A percentile compares a stretch with the other conserved stretches of the same genome.
Evolutionary conservation across 108 stramenopile genomes (phyloP).

Genomic region (Phaeodactylum tricornutum): DNA sequence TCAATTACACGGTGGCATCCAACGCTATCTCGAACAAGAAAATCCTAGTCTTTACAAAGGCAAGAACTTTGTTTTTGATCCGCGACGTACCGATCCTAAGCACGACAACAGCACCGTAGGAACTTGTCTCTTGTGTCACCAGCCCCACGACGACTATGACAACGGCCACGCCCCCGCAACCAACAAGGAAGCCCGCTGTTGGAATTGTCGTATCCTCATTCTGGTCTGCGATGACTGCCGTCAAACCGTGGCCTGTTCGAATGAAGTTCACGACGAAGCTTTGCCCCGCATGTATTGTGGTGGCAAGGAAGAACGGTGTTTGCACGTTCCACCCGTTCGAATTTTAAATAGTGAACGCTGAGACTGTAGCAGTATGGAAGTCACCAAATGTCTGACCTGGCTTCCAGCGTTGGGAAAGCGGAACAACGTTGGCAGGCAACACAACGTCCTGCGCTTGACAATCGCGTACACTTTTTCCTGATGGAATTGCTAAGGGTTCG

Average conservation of each 20-base stretch:
- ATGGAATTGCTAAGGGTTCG: conserved; percentile 35
- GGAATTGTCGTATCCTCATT: conserved; percentile 68
- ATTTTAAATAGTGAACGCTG: conserved; percentile 34
- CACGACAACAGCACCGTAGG: conserved; percentile 39
- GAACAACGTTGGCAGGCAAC: conserved; percentile 34
- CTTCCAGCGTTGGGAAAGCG: conserved; percentile 44
- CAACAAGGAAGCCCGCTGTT: conserved; percentile 70
- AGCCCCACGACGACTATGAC: conserved; percentile 78
- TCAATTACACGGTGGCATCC: conserved; percentile 76
- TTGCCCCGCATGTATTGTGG: conserved; percentile 44
- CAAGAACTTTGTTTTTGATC: conserved; percentile 87
- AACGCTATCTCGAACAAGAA: conserved; percentile 41
- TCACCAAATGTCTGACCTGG: conserved; percentile 67
- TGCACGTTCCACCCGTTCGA: conserved; percentile 1
- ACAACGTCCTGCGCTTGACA: conserved; percentile 31
- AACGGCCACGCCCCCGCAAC: conserved; percentile 72
- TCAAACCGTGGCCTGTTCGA: conserved; percentile 32
- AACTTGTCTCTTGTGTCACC: conserved; percentile 46
- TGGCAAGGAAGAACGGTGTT: conserved; percentile 27
- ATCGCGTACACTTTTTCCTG: conserved; percentile 36
- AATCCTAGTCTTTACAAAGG: conserved; percentile 36
- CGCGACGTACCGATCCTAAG: conserved; percentile 41
- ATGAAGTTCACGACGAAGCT: conserved; percentile 20
- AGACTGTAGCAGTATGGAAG: conserved; percentile 58
- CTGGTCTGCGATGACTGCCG: conserved; percentile 69